Conservation (phyloP, 352 stramenopile species). For the Hyaloperonospora arabidopsidis region DNA sequence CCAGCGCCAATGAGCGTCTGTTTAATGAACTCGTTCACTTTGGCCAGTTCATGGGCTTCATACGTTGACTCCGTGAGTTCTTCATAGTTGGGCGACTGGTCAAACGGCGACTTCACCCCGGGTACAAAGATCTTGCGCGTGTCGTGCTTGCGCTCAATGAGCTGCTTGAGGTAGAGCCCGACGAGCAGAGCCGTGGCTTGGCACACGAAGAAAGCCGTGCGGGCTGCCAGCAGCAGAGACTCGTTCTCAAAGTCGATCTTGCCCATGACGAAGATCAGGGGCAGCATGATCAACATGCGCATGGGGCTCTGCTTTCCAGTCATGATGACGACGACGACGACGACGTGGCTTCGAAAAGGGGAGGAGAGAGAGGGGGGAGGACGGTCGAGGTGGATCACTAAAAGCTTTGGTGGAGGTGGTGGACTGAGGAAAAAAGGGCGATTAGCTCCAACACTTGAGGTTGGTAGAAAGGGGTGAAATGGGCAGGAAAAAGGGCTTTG, state of each 20-base stretch:
- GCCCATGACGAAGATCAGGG: constrained; percentile 81
- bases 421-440: too few relatives aligned
- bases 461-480: too few relatives aligned
- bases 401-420: too few relatives aligned
- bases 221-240: constrained; percentile 49
- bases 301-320: constrained; percentile 57
- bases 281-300: constrained; percentile 80
- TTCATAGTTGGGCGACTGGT: constrained; percentile 69
- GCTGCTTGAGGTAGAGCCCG: constrained; percentile 63
- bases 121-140: constrained; percentile 74
- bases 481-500: too few relatives aligned
- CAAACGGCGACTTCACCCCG: constrained; percentile 61
- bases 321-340: constrained; percentile 14
- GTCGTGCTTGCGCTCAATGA: constrained; percentile 71
- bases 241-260: constrained; percentile 82
- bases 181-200: constrained; percentile 54
- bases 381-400: too few relatives aligned
- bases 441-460: too few relatives aligned
- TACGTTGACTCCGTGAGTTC: constrained; percentile 79
- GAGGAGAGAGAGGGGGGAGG: too few relatives aligned
- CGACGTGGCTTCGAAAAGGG: too few relatives aligned
- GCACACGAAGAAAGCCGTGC: constrained; percentile 54
- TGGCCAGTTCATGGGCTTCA: constrained; percentile 53
- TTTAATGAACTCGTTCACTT: constrained; percentile 76
- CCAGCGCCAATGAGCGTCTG: constrained; percentile 71